phyloP scores from a whole-genome alignment of 345 rosid genomes.

The Citrus australasica region DNA sequence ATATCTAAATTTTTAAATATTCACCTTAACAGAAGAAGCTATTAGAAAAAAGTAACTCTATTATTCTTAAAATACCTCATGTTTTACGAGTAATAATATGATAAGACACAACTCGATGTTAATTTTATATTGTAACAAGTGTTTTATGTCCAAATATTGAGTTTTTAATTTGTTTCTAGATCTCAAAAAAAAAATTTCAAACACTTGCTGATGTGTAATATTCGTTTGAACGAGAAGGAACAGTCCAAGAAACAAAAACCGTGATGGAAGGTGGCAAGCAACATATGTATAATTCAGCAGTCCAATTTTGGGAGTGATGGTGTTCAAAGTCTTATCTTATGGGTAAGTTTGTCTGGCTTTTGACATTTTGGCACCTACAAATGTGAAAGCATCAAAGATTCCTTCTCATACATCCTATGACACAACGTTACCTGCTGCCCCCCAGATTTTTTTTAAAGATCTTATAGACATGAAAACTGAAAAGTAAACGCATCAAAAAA shows the following conservation, averaged over 20 bases:
- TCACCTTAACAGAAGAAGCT: fast-evolving
- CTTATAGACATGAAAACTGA: not conserved
- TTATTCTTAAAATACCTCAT: no score
- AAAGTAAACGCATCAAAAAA: not conserved
- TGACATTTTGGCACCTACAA: not conserved
- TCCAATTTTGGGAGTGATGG: not conserved
- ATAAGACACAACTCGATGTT: not conserved
- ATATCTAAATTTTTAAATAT: no score
- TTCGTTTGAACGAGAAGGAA: not conserved
- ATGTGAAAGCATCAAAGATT: conserved; percentile 16
- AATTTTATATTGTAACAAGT: no score
- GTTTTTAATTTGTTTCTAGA: not conserved
- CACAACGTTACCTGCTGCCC: not conserved
- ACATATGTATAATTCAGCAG: not conserved
- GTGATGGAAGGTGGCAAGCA: not conserved
- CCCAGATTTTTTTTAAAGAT: not conserved
- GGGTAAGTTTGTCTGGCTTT: not conserved
- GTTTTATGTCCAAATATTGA: not conserved
- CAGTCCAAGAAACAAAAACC: conserved; percentile 16
- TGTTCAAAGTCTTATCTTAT: conserved; percentile 13
- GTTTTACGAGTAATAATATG: no score
- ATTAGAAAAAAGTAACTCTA: no score
- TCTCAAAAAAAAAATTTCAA: not conserved
- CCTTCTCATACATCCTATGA: not conserved
- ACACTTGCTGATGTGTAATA: not conserved